Conservation (phyloP, 176 grass and related monocot species). For the Ensete ventricosum region DNA sequence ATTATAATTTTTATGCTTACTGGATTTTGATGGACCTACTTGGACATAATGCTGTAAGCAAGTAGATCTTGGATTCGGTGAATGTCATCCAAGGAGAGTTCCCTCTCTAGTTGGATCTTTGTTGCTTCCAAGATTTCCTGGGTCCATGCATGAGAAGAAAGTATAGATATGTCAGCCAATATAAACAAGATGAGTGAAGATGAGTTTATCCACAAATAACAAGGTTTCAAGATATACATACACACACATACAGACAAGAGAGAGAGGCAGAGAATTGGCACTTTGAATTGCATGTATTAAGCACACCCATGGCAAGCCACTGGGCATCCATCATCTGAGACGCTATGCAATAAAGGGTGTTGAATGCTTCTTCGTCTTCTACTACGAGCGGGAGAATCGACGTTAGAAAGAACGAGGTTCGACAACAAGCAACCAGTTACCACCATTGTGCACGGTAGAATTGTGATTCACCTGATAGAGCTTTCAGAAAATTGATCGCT, state of each 20-base stretch:
- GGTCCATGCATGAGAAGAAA: not conserved
- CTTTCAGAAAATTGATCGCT: slow-evolving; percentile 60
- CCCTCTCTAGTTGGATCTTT: slow-evolving; percentile 75
- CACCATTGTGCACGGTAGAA: not conserved
- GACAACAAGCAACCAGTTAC: not conserved
- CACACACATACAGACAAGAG: too few species aligned
- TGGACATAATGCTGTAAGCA: slow-evolving; percentile 73
- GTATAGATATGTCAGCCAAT: not conserved
- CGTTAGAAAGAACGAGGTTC: not conserved
- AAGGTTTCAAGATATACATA: too few species aligned
- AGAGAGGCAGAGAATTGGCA: not conserved
- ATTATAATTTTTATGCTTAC: too few species aligned
- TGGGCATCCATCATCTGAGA: slow-evolving; percentile 97
- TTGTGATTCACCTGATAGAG: slow-evolving; percentile 47
- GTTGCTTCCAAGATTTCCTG: slow-evolving; percentile 79
- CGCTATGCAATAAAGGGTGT: slow-evolving; percentile 69
- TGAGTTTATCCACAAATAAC: not conserved
- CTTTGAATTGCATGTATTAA: slow-evolving; percentile 91
- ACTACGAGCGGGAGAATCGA: not conserved
- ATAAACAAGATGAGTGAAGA: not conserved
- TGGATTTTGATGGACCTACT: slow-evolving; percentile 15
- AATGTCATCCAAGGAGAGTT: slow-evolving; percentile 74
- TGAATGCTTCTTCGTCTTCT: slow-evolving; percentile 90
- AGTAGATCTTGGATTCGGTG: slow-evolving; percentile 63
- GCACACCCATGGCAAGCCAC: slow-evolving; percentile 81